These are phyloP conservation scores for Mariannaea elegans DNA, from an alignment of 2,329 filamentous ascomycete genomes.

Conservation along the genomic window DNA sequence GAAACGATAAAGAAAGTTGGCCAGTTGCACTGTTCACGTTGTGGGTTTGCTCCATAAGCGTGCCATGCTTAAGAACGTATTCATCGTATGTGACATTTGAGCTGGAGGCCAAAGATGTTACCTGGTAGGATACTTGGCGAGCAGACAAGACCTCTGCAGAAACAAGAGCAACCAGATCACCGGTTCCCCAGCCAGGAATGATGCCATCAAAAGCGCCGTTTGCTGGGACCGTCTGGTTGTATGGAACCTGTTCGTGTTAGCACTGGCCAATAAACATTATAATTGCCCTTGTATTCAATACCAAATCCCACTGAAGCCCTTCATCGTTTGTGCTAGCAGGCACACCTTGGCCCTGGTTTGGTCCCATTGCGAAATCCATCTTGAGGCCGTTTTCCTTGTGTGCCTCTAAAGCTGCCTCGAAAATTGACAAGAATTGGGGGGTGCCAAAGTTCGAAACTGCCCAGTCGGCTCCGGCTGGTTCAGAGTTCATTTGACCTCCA, in stretches of 20 bases:
- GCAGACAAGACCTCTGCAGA: background rate
- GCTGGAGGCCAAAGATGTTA: background rate
- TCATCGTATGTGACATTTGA: conserved; percentile 9
- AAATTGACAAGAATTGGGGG: background rate
- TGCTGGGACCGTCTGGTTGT: background rate
- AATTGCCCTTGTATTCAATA: background rate
- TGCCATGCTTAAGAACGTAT: background rate
- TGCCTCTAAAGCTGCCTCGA: background rate
- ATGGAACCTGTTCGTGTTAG: conserved; percentile 1
- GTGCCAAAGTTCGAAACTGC: conserved; percentile 6
- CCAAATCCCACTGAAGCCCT: conserved; percentile 19
- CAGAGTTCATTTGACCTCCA: background rate
- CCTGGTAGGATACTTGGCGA: background rate
- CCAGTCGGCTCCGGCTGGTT: conserved; percentile 15
- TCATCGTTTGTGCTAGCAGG: conserved; percentile 3
- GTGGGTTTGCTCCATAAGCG: background rate
- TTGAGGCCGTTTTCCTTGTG: background rate
- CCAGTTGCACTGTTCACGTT: background rate
- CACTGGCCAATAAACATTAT: too few species aligned
- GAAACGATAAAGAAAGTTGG: background rate
- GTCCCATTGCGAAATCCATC: conserved; percentile 18
- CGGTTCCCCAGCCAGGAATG: conserved; percentile 7
- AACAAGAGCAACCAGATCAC: conserved; percentile 4
- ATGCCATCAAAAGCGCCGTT: background rate
- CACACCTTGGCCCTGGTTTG: conserved; percentile 20